phyloP scores from a whole-genome alignment of 2,329 filamentous ascomycete genomes.

The Pseudocercospora musae region DNA sequence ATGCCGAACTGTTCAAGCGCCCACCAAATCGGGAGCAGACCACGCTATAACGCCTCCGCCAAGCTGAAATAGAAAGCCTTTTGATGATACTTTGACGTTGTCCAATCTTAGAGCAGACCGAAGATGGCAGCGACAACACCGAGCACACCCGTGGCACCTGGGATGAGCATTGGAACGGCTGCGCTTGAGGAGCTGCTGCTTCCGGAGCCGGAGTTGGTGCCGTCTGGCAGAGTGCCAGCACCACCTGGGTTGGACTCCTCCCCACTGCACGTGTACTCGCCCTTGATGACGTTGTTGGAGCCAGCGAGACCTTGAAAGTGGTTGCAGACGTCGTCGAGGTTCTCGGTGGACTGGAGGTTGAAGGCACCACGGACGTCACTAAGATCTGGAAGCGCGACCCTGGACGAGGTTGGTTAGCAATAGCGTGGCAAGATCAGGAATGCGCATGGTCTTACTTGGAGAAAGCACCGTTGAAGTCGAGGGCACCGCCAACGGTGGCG shows the following conservation, averaged over 20 bases:
- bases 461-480: slow-evolving; percentile 84
- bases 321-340: slow-evolving; percentile 41
- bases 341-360: slow-evolving; percentile 47
- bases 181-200: slow-evolving; percentile 34
- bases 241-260: slow-evolving; percentile 35
- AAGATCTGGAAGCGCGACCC: slow-evolving; percentile 64
- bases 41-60: slow-evolving; percentile 21
- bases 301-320: slow-evolving; percentile 42
- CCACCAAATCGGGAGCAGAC: slow-evolving; percentile 17
- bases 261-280: slow-evolving; percentile 43
- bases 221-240: slow-evolving; percentile 29
- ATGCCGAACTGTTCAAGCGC: slow-evolving; percentile 24
- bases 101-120: slow-evolving; percentile 41
- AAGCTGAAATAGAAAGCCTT: slow-evolving; percentile 22
- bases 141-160: slow-evolving; percentile 43
- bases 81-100: slow-evolving; percentile 1
- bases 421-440: not conserved
- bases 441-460: slow-evolving; percentile 60
- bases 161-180: slow-evolving; percentile 42
- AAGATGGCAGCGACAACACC: slow-evolving; percentile 49
- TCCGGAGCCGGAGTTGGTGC: slow-evolving; percentile 24
- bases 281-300: slow-evolving; percentile 43
- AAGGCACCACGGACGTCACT: slow-evolving; percentile 48
- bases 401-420: slow-evolving; percentile 44
- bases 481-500: slow-evolving; percentile 68